Conservation (phyloP, 768 basidiomycete genomes). For the Serendipita sp. region DNA sequence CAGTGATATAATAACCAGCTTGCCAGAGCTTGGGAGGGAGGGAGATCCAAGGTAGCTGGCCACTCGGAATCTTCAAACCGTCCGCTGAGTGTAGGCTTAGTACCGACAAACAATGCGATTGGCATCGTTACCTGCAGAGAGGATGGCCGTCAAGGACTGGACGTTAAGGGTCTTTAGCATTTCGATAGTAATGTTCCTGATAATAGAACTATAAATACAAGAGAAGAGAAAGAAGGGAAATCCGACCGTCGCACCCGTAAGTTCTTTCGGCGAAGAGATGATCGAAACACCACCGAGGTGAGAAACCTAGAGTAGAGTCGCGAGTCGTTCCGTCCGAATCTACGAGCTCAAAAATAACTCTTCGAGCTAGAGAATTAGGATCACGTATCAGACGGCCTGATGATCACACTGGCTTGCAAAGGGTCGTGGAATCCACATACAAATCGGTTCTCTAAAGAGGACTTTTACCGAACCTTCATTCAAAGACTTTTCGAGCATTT, state of each 20-base stretch:
- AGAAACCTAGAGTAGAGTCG: background rate
- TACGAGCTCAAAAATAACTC: conserved; percentile 1
- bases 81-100: background rate
- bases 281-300: background rate
- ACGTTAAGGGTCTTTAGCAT: background rate
- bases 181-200: background rate
- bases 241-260: background rate
- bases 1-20: background rate
- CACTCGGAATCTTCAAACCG: background rate
- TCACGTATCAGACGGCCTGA: no score
- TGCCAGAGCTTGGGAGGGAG: background rate
- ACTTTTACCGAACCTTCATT: background rate
- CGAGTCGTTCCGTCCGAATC: background rate
- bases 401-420: no score
- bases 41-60: background rate
- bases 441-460: background rate
- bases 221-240: background rate
- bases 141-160: background rate
- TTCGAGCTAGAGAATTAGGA: background rate
- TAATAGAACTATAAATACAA: background rate
- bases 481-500: background rate
- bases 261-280: background rate
- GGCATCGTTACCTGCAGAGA: background rate
- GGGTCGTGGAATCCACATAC: background rate
- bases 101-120: background rate